Evolutionary conservation across 148 eudicot species (phyloP), one percentile per base, ranked within the genome.

Genomic region (Rhododendron mucronatum): DNA sequence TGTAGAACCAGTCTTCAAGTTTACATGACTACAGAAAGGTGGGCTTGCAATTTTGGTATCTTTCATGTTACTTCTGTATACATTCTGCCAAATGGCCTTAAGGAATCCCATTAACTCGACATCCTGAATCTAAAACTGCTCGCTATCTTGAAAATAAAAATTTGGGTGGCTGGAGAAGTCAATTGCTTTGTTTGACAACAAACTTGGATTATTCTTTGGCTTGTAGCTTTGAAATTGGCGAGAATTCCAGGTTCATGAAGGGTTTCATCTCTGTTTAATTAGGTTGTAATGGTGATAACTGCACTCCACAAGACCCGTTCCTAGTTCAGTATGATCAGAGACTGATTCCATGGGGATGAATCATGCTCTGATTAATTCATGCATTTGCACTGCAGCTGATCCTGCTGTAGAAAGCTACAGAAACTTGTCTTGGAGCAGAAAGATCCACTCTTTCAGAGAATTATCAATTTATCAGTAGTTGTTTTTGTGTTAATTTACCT

Each of bases 271-370:
- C 63, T 53, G 3, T 57, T 57, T 37, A 23, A 82, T 21, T 57
- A 57, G 20, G 48, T 37, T 37, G 18, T 37, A 10, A 37, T 20
- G 75, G 71, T 39, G 37, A 47, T 50, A n/a, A 23, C 39, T 5
- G 2, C 59, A 50, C 30, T 26, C 20, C n/a, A 80, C 16, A 50
- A 80, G 16, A 39, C 23, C 47, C 11, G 4, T 57, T 33, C 41
- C 30, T 57, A 11, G 20, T 28, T 23, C 44, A 37, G 21, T 13
- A 37, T 44, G 48, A 59, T 71, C 21, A 15, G 23, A 18, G 16
- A 82, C 30, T 59, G 84, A 57, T 81, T 81, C 83, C 13, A 35
- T 81, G 83, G 65, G 57, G 39, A 3, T 57, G 59, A 53, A 55
- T 9, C 67, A 35, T 82, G 59, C 33, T 7, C 71, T 61, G 16